Conservation (phyloP, 331 rosid genomes). For the Telfairia occidentalis region DNA sequence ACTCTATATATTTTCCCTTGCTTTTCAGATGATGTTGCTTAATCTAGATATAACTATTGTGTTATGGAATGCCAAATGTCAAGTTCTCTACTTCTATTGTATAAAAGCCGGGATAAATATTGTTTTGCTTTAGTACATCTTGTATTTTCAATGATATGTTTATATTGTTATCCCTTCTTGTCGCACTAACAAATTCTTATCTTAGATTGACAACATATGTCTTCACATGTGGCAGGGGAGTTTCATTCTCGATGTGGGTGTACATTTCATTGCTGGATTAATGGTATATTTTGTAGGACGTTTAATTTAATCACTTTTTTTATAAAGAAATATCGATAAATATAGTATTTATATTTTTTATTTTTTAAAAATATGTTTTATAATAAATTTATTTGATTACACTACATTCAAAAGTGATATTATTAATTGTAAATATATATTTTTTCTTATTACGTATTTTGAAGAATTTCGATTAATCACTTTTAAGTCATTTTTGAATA, state of each 20-base stretch:
- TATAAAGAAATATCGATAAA: too few relatives aligned
- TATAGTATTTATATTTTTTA: too few relatives aligned
- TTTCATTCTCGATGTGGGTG: slow-evolving; percentile 94
- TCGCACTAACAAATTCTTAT: slow-evolving; percentile 1
- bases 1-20: neutral
- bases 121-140: neutral
- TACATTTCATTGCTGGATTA: slow-evolving; percentile 76
- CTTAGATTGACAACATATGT: slow-evolving; percentile 11
- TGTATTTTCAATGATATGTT: neutral
- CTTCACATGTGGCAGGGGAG: slow-evolving; percentile 64
- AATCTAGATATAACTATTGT: neutral
- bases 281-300: too few relatives aligned
- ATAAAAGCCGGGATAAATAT: neutral
- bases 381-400: too few relatives aligned
- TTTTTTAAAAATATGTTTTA: too few relatives aligned
- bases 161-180: neutral
- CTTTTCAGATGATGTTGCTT: neutral
- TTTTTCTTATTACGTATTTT: too few relatives aligned
- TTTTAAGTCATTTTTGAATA: too few relatives aligned
- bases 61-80: neutral
- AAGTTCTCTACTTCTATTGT: neutral
- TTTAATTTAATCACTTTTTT: too few relatives aligned
- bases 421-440: too few relatives aligned
- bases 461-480: too few relatives aligned
- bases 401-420: too few relatives aligned